These are phyloP conservation scores for Trichoderma erinaceum DNA, from an alignment of 495 filamentous ascomycete genomes.

Conservation along the genomic window DNA sequence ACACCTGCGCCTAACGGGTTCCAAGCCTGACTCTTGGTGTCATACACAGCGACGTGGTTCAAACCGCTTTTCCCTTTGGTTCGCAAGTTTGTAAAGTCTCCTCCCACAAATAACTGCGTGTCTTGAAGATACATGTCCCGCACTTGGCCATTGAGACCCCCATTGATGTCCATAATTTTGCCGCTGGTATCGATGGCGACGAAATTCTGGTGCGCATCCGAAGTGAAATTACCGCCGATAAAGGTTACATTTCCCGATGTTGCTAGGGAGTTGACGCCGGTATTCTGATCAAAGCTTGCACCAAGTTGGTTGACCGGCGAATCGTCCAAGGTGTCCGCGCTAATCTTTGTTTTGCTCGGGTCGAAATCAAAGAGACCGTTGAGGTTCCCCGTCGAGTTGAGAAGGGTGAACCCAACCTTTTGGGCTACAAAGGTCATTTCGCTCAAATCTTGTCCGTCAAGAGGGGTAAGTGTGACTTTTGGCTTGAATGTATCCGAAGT, in stretches of 20 bases:
- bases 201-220: slow-evolving; percentile 60
- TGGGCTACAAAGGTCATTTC: slow-evolving; percentile 80
- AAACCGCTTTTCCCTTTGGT: slow-evolving; percentile 55
- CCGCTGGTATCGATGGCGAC: slow-evolving; percentile 64
- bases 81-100: slow-evolving; percentile 72
- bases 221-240: slow-evolving; percentile 80
- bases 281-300: slow-evolving; percentile 54
- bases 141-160: slow-evolving; percentile 79
- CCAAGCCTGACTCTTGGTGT: slow-evolving; percentile 64
- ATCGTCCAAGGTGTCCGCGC: slow-evolving; percentile 56
- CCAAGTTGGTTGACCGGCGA: slow-evolving; percentile 73
- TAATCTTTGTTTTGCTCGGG: slow-evolving; percentile 52
- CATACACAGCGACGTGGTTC: slow-evolving; percentile 69
- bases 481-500: slow-evolving; percentile 70
- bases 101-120: slow-evolving; percentile 71
- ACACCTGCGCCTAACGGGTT: slow-evolving; percentile 76
- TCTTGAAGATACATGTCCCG: slow-evolving; percentile 58
- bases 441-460: slow-evolving; percentile 51
- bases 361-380: slow-evolving; percentile 92
- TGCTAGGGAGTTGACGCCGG: slow-evolving; percentile 58
- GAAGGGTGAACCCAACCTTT: slow-evolving; percentile 68
- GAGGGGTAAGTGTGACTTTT: slow-evolving; percentile 69
- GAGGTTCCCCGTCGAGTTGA: slow-evolving; percentile 62
- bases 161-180: slow-evolving; percentile 52
- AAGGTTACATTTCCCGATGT: slow-evolving; percentile 57